Percentiles rank a stretch among this genome's conserved stretches.
Conservation (phyloP, 129 eudicot genomes). For the Apium graveolens region DNA sequence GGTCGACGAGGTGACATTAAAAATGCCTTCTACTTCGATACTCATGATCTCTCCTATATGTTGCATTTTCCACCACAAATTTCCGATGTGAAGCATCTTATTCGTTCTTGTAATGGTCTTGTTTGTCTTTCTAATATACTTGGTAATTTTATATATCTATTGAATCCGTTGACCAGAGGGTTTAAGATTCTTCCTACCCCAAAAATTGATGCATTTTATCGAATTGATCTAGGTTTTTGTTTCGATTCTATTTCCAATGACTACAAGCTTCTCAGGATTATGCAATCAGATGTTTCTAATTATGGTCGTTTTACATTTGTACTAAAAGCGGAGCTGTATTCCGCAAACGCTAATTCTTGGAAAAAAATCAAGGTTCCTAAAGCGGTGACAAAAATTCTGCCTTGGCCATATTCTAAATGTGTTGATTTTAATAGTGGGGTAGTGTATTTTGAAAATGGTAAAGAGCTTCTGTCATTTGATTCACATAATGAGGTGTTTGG, state of each 20-base stretch:
- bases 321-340: background rate
- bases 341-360: background rate
- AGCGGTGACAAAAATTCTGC: too few relatives aligned
- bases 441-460: background rate
- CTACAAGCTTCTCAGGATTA: background rate
- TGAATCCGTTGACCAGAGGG: background rate
- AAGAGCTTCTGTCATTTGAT: background rate
- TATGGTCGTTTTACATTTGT: too few relatives aligned
- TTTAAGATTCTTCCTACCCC: background rate
- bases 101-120: background rate
- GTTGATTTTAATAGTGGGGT: background rate
- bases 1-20: background rate
- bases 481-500: background rate
- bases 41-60: background rate
- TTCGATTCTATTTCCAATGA: background rate
- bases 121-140: background rate
- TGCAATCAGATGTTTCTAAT: too few relatives aligned
- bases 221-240: background rate
- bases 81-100: background rate
- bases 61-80: background rate
- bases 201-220: background rate
- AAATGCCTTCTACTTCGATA: background rate
- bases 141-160: background rate
- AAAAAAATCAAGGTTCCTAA: background rate
- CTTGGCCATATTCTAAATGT: background rate